Base-by-base conservation (phyloP, 495 filamentous ascomycete genomes). In the Lentithecium fluviatile region DNA sequence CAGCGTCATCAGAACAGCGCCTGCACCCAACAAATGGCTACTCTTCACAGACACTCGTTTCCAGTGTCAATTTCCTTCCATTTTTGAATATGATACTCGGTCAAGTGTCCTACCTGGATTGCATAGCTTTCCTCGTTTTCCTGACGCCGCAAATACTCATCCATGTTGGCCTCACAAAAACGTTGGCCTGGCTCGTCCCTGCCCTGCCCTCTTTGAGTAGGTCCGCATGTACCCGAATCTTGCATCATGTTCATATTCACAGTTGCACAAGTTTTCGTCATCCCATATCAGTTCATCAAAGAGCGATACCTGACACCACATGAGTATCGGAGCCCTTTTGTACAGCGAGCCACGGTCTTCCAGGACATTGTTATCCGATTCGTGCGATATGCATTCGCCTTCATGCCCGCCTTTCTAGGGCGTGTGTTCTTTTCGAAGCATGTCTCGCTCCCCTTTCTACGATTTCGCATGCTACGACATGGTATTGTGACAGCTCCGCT, bases 151-250 rank as follows among this genome's bases (percentile, higher is more conserved):
- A 89, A 68, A 69, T 91, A 20, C 71, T 91, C 10, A 73, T 82
- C 59, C 80, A 82, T 38, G 82, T 83, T 40, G 83, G 85, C 6
- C 52, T 86, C 12, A 65, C 81, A 36, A 70, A 74, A 45, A 83
- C 84, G 13, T 66, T 79, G n/a, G 58, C 69, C 52, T 87, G 83
- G 63, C 79, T 78, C 21, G 17, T 87, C 19, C 71, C 74, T 62
- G 83, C 83, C n/a, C 72, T 90, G 25, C 88, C 88, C 21, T 89
- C 89, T 66, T 73, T 91, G 26, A 61, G 88, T 91, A 74, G n/a
- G 64, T 51, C 10, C 34, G 17, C 29, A 1, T 32, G 13, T 29
- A 15, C 21, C 25, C 15, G 47, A 2, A 42, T 0, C n/a, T 32
- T 2, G n/a, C 1, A 32, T 2, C 17, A 46, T 57, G 48, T 63